Conservation (phyloP, 2,329 filamentous ascomycete genomes). For the Fusarium continuum region DNA sequence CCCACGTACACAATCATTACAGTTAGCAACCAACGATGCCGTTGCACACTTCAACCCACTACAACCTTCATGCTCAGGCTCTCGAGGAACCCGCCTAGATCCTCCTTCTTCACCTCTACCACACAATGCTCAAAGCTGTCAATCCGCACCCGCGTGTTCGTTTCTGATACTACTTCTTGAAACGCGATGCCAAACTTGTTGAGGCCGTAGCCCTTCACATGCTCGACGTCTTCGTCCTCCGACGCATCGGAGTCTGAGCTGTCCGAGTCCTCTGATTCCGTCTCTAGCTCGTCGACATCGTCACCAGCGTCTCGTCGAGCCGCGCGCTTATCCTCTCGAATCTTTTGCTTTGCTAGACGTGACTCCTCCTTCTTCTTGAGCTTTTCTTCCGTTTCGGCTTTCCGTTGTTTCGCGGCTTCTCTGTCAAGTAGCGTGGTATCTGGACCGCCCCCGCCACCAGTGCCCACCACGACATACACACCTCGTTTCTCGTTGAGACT, state of each 20-base stretch:
- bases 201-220: constrained; percentile 74
- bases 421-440: constrained; percentile 74
- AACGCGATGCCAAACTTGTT: constrained; percentile 96
- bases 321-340: constrained; percentile 68
- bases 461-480: constrained; percentile 92
- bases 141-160: constrained; percentile 86
- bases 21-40: not conserved
- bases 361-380: constrained; percentile 69
- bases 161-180: constrained; percentile 92
- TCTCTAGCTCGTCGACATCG: constrained; percentile 60
- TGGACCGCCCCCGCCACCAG: constrained; percentile 84
- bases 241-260: constrained; percentile 56
- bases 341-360: constrained; percentile 64
- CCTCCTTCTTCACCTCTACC: constrained; percentile 97
- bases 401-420: constrained; percentile 70
- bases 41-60: constrained; percentile 59
- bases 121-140: constrained; percentile 98
- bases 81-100: constrained; percentile 89
- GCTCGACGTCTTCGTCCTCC: constrained; percentile 62
- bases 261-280: constrained; percentile 55
- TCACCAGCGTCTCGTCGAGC: constrained; percentile 60
- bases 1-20: constrained; percentile 12
- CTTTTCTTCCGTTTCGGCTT: constrained; percentile 70
- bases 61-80: constrained; percentile 91
- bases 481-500: constrained; percentile 87